Conservation (phyloP, 495 filamentous ascomycete genomes). For the Daldinia concentrica region DNA sequence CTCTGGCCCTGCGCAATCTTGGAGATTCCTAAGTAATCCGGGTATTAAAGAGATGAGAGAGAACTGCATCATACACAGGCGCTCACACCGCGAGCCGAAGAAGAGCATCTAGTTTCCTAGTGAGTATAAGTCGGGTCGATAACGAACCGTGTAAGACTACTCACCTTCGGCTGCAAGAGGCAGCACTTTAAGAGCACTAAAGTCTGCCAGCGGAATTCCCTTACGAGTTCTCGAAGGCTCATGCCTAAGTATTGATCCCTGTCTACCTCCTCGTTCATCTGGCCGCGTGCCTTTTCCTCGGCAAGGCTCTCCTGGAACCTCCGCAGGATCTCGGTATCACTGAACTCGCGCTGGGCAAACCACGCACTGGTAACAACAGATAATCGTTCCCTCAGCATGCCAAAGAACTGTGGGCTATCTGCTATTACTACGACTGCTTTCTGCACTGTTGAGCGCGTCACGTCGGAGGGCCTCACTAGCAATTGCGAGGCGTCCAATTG, state of each 20-base stretch:
- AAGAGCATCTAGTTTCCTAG: constrained; percentile 85
- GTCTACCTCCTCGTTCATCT: constrained; percentile 73
- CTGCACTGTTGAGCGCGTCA: constrained; percentile 94
- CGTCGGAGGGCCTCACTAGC: constrained; percentile 80
- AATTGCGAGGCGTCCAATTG: constrained; percentile 85
- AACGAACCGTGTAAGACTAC: constrained; percentile 8
- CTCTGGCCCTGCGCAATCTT: constrained; percentile 92
- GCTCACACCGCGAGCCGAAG: constrained; percentile 93
- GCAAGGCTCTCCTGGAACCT: constrained; percentile 90
- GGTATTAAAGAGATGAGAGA: constrained; percentile 94
- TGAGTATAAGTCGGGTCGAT: constrained; percentile 4
- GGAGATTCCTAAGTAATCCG: constrained; percentile 81
- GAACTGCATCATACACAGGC: constrained; percentile 97
- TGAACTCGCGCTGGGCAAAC: constrained; percentile 91
- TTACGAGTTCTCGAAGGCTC: constrained; percentile 88
- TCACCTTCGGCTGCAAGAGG: constrained; percentile 92
- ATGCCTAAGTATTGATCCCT: constrained; percentile 91
- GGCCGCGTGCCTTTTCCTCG: constrained; percentile 66
- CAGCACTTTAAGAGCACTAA: constrained; percentile 93
- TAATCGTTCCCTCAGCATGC: constrained; percentile 81
- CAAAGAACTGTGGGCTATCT: constrained; percentile 83
- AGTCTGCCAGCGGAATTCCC: constrained; percentile 93
- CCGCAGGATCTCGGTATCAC: constrained; percentile 64
- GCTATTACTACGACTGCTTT: constrained; percentile 98
- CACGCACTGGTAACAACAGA: constrained; percentile 91